Evolutionary conservation across 163 green algal species (phyloP), one percentile per base, ranked within the genome.

Genomic region (Smithsoniella earleae): DNA sequence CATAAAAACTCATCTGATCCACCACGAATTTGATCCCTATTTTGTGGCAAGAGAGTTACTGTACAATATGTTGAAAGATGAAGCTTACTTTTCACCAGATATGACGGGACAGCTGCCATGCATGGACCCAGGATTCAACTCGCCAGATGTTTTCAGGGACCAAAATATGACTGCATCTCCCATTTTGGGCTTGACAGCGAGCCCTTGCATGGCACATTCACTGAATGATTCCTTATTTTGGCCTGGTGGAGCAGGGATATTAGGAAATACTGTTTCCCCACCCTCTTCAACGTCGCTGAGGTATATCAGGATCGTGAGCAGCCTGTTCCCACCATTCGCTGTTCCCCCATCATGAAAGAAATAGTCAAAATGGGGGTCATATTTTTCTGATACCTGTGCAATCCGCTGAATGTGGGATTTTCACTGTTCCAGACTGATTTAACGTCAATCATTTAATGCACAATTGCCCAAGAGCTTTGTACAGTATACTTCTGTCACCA

Each of bases 91-190:
- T 49, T 49, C 40, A 10, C 40, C 40, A 10, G 10, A 22, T 44
- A 86, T 79, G 16, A 89, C 84, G 5, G 84, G 84, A 75, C 84
- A 89, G 18, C 80, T 81, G 33, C 78, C 79, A 63, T 89, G 84
- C 72, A 88, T 74, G 37, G 78, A 82, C 34, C 78, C 58, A 45
- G 20, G 73, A 54, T 89, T 81, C n/a, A 87, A 74, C 45, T 76
- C 65, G 4, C 78, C 80, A 16, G 66, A 73, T 2, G 79, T 63
- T 1, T 74, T 81, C 22, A 84, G 78, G 62, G 74, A 79, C 54
- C 65, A 78, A 64, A 79, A 82, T 31, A 79, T 44, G 2, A 80
- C 55, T 1, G 74, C 82, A 66, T 89, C 82, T n/a, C 82, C 83
- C 64, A 86, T 87, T n/a, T 66, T 75, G 2, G 83, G 83, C 75